phyloP scores from a whole-genome alignment of 257 asterid genomes.

The Leonotis leonurus region DNA sequence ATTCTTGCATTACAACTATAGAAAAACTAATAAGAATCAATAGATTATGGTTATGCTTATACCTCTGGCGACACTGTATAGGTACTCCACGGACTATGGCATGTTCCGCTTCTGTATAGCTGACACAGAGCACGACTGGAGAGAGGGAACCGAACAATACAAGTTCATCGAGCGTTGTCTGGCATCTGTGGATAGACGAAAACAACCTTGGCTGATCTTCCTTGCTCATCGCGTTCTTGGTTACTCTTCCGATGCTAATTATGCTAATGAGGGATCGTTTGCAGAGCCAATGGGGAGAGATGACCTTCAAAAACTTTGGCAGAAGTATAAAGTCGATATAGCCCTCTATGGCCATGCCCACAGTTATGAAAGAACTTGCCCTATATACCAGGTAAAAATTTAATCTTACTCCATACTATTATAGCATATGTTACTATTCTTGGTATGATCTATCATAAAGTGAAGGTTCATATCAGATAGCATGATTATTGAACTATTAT shows the following conservation, averaged over 20 bases:
- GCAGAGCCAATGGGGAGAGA: constrained; percentile 88
- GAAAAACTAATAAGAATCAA: too few relatives aligned
- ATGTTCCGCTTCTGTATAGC: constrained; percentile 90
- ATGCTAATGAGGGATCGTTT: constrained; percentile 59
- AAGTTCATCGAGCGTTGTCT: constrained; percentile 71
- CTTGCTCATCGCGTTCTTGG: constrained; percentile 81
- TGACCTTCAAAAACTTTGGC: constrained; percentile 83
- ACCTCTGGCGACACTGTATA: too few relatives aligned
- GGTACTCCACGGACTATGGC: constrained; percentile 84
- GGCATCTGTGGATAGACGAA: constrained; percentile 66
- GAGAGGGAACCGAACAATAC: constrained; percentile 74
- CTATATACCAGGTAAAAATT: constrained; percentile 55
- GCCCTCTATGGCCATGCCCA: constrained; percentile 77
- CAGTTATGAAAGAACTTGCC: constrained; percentile 72
- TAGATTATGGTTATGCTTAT: too few relatives aligned
- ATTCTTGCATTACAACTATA: neutral
- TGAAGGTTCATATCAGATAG: neutral
- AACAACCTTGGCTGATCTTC: constrained; percentile 84
- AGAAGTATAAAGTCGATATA: constrained; percentile 74
- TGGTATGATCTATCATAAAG: too few relatives aligned
- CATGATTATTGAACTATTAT: neutral
- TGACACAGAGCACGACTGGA: constrained; percentile 84
- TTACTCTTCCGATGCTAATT: constrained; percentile 50
- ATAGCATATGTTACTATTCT: too few relatives aligned
- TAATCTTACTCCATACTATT: too few relatives aligned